Evolutionary conservation across 352 stramenopile species (phyloP), one percentile per base, ranked within the genome.

Genomic region (Phytophthora aleatoria): DNA sequence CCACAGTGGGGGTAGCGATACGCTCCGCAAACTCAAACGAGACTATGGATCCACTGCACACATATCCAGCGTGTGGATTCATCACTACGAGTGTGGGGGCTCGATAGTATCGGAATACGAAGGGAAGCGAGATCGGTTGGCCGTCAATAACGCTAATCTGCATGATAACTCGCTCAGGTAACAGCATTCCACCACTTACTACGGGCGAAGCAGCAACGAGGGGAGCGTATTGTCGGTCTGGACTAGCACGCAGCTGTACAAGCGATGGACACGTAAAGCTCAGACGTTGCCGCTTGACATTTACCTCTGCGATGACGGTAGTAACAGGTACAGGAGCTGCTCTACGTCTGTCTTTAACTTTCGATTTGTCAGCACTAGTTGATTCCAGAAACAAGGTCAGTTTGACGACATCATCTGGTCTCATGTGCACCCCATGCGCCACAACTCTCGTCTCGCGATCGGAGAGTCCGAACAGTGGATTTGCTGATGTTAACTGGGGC

Each of bases 21-120:
- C 52, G 26, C 51, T 86, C 77, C 1, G 64, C 59, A 51, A 90
- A 92, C 49, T 90, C 75, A 31, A 92, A 92, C 16, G 76, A 86
- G 9, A 92, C 61, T 13, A 90, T 39, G 1, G 81, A 87, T 4
- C 81, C 81, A 26, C 77, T 83, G 50, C 79, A 89, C 3, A 88
- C 77, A 51, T 90, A 92, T 2, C 81, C 83, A 0, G 85, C 64
- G 0, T 60, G 64, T 2, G 83, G 83, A 36, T 54, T 84, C 76
- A 90, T 90, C 0, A 54, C 45, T 41, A 89, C 26, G 13, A 92
- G 67, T 7, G 57, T 68, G 7, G 83, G 73, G 15, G 67, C 56
- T n/a, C 72, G 78, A 57, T 90, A 90, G 30, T 77, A 89, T 27
- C 71, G 77, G 30, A 92, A 86, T 12, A 68, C 57, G 45, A 87